A percentile compares a stretch with the other conserved stretches of the same genome.
phyloP scores from a whole-genome alignment of 371 early-diverging fungal species.

The Rhizopus microsporus region DNA sequence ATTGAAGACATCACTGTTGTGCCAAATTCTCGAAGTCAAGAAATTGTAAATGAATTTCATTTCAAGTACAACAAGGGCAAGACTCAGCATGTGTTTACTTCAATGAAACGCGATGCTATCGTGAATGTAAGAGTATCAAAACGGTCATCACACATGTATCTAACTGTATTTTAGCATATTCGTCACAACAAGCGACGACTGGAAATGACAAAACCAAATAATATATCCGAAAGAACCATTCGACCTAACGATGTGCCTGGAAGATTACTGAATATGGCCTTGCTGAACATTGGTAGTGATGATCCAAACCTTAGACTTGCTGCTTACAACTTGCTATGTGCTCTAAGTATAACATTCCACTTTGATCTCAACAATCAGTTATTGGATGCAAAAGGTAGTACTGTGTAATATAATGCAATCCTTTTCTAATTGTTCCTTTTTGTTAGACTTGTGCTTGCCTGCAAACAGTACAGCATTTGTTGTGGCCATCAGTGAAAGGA shows the following conservation, averaged over 20 bases:
- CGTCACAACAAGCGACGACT: slow-evolving; percentile 73
- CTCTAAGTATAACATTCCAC: slow-evolving; percentile 80
- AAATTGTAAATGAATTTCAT: slow-evolving; percentile 74
- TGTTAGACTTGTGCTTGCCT: slow-evolving; percentile 83
- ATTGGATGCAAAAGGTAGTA: slow-evolving; percentile 68
- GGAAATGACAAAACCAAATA: slow-evolving; percentile 67
- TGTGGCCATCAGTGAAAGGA: slow-evolving; percentile 74
- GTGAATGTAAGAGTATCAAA: slow-evolving; percentile 42
- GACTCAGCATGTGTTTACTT: slow-evolving; percentile 69
- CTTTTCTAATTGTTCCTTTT: background rate
- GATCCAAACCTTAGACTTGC: slow-evolving; percentile 81
- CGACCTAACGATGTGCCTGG: slow-evolving; percentile 93
- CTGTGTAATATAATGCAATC: background rate
- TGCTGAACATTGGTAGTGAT: slow-evolving; percentile 84
- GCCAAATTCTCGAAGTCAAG: slow-evolving; percentile 42
- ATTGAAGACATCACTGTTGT: slow-evolving; percentile 75
- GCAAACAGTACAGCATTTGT: slow-evolving; percentile 86
- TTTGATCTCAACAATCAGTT: slow-evolving; percentile 85
- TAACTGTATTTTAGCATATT: slow-evolving; percentile 49
- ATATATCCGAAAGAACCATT: slow-evolving; percentile 70
- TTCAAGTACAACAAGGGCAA: slow-evolving; percentile 78
- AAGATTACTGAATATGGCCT: slow-evolving; percentile 87
- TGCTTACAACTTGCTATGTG: slow-evolving; percentile 86
- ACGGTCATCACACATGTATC: background rate
- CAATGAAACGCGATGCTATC: slow-evolving; percentile 79